A percentile compares a stretch with the other conserved stretches of the same genome.
Evolutionary conservation across 2,329 filamentous ascomycete species (phyloP).

Genomic region (Pezicula neosporulosa): DNA sequence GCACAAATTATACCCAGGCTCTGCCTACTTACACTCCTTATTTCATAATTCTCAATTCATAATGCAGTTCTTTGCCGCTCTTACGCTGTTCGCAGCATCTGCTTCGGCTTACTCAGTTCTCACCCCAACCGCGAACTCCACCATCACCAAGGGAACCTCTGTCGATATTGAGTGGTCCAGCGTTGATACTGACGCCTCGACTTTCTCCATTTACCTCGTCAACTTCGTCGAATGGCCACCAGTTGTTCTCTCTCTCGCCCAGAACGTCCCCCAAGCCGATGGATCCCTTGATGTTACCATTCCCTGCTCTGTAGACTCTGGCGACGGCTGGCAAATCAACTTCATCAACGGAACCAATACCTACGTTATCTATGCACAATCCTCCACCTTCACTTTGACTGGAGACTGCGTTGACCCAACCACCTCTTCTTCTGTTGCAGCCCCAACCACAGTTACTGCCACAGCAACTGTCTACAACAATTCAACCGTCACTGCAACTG

Average conservation of each 20-base stretch:
- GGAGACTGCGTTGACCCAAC: slow-evolving; percentile 26
- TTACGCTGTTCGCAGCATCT: slow-evolving; percentile 1
- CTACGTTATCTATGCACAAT: slow-evolving; percentile 40
- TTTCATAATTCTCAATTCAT: not conserved
- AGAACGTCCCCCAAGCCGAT: slow-evolving; percentile 25
- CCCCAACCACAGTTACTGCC: slow-evolving; percentile 13
- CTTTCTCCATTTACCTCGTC: slow-evolving; percentile 38
- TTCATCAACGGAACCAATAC: slow-evolving; percentile 43
- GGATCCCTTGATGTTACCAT: slow-evolving; percentile 29
- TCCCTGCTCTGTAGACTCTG: slow-evolving; percentile 32
- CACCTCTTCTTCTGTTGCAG: slow-evolving; percentile 12
- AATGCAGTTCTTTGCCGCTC: slow-evolving; percentile 4
- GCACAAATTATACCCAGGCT: not conserved
- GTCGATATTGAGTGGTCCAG: slow-evolving; percentile 33
- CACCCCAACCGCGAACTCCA: slow-evolving; percentile 32
- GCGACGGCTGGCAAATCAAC: slow-evolving; percentile 39
- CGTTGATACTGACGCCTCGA: slow-evolving; percentile 37
- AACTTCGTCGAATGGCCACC: slow-evolving; percentile 40
- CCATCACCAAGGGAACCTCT: slow-evolving; percentile 31
- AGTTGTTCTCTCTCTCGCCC: slow-evolving; percentile 33
- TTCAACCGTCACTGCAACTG: slow-evolving; percentile 12
- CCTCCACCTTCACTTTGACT: slow-evolving; percentile 33
- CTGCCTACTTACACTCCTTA: slow-evolving; percentile 4
- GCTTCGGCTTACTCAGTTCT: slow-evolving; percentile 2
- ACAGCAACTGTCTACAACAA: slow-evolving; percentile 13